These are phyloP conservation scores for Aspergillus luchuensis DNA, from an alignment of 2,329 filamentous ascomycete genomes.

Conservation along the genomic window DNA sequence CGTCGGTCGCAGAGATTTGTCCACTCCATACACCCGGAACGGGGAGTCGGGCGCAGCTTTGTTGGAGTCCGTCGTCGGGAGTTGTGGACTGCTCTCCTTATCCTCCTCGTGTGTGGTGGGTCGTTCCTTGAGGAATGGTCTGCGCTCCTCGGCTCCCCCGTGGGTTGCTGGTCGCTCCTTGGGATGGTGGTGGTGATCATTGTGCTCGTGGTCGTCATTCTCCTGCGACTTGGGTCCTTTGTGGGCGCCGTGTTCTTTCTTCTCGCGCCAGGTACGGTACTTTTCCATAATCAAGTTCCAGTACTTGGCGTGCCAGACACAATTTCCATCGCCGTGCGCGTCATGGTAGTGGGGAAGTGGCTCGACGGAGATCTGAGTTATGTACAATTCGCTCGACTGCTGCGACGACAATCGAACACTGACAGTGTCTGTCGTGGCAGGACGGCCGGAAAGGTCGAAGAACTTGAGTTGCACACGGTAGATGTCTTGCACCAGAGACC, in stretches of 20 bases:
- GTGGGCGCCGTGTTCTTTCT: not conserved
- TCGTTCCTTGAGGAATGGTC: not conserved
- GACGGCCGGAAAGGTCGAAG: not conserved
- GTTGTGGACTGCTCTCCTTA: not conserved
- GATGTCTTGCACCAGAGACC: not conserved
- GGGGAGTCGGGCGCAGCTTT: not conserved
- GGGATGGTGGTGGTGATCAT: too few species aligned
- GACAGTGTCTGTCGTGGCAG: not conserved
- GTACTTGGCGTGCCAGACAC: slow-evolving; percentile 4
- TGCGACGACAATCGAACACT: not conserved
- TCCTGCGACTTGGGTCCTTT: not conserved
- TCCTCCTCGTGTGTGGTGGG: too few species aligned
- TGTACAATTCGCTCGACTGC: not conserved
- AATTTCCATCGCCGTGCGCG: not conserved
- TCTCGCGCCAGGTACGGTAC: not conserved
- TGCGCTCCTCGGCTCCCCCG: too few species aligned
- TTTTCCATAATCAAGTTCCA: slow-evolving; percentile 5
- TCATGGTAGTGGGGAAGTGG: not conserved
- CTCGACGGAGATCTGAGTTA: slow-evolving; percentile 1
- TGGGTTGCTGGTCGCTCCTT: not conserved
- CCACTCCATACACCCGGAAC: not conserved
- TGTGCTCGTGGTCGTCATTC: not conserved
- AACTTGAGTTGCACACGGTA: slow-evolving; percentile 4
- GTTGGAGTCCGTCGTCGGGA: not conserved
- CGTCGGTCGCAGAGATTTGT: not conserved